phyloP scores from a whole-genome alignment of 345 rosid species.

The Eucalyptus coolabah region DNA sequence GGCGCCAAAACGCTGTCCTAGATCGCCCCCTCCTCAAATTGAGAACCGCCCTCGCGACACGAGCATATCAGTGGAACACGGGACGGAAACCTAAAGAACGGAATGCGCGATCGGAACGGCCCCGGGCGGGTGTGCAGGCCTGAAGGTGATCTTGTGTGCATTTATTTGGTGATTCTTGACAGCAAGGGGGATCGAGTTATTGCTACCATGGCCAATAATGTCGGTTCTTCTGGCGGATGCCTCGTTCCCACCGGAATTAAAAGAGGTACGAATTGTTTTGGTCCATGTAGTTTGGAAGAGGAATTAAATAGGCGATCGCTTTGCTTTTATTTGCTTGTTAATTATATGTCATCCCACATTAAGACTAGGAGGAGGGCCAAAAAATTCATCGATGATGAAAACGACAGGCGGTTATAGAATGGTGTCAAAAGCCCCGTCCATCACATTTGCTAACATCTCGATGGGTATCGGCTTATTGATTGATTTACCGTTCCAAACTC shows the following conservation, averaged over 20 bases:
- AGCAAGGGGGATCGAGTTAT: no score
- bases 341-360: not conserved
- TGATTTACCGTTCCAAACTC: not conserved
- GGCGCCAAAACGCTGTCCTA: no score
- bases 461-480: not conserved
- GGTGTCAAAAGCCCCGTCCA: not conserved
- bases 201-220: no score
- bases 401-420: not conserved
- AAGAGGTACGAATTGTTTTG: no score
- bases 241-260: not conserved
- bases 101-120: no score
- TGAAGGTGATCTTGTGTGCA: no score
- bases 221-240: not conserved
- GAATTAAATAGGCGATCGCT: not conserved
- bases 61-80: fast-evolving
- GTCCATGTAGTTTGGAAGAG: not conserved
- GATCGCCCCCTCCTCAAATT: no score
- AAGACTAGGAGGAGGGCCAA: not conserved
- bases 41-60: no score
- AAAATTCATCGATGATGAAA: not conserved
- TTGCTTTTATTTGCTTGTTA: not conserved
- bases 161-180: no score
- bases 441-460: not conserved
- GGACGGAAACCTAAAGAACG: no score
- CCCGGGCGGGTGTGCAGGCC: no score